A percentile compares a stretch with the other conserved stretches of the same genome.
phyloP scores from a whole-genome alignment of 768 basidiomycete genomes.

The Galerina marginata region DNA sequence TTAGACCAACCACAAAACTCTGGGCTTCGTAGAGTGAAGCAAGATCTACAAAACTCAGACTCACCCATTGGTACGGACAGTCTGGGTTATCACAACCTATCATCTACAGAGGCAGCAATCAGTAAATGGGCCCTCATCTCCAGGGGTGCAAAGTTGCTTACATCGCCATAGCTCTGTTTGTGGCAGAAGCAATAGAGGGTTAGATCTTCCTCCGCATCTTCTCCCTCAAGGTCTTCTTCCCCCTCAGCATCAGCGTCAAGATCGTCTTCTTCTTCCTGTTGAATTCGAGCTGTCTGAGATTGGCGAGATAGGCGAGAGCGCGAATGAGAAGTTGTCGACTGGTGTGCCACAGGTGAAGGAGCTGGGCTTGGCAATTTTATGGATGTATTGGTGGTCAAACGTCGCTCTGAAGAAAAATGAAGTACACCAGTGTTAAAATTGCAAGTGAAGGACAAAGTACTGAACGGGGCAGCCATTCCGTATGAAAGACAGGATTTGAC shows the following conservation, averaged over 20 bases:
- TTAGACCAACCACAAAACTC: no score
- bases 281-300: conserved; percentile 27
- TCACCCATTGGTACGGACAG: conserved; percentile 77
- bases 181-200: conserved; percentile 50
- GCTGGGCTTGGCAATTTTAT: conserved; percentile 42
- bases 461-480: no score
- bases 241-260: conserved; percentile 46
- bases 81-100: conserved; percentile 72
- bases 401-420: conserved; percentile 35
- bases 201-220: conserved; percentile 42
- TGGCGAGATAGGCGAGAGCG: conserved; percentile 44
- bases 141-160: conserved; percentile 21
- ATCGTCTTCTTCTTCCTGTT: conserved; percentile 38
- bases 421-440: no score
- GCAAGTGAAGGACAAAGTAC: no score
- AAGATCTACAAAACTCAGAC: conserved; percentile 20
- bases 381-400: conserved; percentile 38
- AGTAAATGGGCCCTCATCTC: neutral
- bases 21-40: no score
- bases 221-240: conserved; percentile 41
- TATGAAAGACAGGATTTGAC: conserved; percentile 4
- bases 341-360: conserved; percentile 25
- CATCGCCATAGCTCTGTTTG: conserved; percentile 47
- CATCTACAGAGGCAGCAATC: conserved; percentile 49
- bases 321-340: conserved; percentile 27